Base-by-base conservation (phyloP, 1,284 basidiomycete species). In the Cryptococcus hybrid region DNA sequence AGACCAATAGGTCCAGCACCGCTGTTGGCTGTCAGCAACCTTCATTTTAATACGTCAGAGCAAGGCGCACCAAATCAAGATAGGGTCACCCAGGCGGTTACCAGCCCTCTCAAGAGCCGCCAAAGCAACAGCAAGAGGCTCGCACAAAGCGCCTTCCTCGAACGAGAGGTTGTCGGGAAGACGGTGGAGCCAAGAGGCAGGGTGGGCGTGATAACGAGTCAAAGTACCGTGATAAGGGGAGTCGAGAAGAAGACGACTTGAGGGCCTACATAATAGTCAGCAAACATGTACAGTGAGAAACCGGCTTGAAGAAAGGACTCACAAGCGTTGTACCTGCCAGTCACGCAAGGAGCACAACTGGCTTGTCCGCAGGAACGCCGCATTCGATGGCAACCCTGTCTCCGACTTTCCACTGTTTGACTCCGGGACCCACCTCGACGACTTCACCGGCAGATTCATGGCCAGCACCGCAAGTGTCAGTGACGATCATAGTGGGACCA, bases 1-100 rank as follows among this genome's bases (percentile, higher is more conserved):
- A 83, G 75, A n/a, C 82, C 82, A 57, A 82, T 83, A 5, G 82
- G 80, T n/a, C 82, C 82, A 18, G 79, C 77, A 38, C 72, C n/a
- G n/a, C n/a, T n/a, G n/a, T n/a, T n/a, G n/a, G n/a, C n/a, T n/a
- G n/a, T n/a, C n/a, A n/a, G 78, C 79, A 76, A 60, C n/a, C 36
- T 40, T 15, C 18, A 13, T 8, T 15, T n/a, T 7, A 56, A 18
- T 44, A n/a, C n/a, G n/a, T n/a, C n/a, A n/a, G n/a, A n/a, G n/a
- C n/a, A n/a, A n/a, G n/a, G n/a, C 76, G 62, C 36, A 78, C 77
- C 77, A 79, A 57, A 81, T 78, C 11, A 80, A 66, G 1, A 80
- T 63, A 0, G 79, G 77, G 64, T 81, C 80, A 37, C 82, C 82
- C 11, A 83, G 73, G 36, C 64, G 63, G 24, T 82, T 68, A 2